Evolutionary conservation across 1,139 yeast species (phyloP).

Genomic region (Martiniozyma asiatica): DNA sequence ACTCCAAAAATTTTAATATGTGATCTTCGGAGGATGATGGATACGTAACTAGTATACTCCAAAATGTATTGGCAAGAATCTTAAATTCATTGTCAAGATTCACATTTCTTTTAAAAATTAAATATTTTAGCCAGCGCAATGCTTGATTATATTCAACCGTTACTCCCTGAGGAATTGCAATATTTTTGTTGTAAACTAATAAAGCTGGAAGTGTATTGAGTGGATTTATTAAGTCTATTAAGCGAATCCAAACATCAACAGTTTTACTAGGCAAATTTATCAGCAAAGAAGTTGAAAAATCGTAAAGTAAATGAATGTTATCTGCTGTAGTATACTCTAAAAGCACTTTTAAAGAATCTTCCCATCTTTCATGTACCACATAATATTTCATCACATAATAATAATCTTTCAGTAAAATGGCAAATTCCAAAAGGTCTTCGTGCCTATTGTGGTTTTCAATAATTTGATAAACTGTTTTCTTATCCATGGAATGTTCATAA

Average conservation of each 20-base stretch:
- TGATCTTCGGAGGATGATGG: constrained; percentile 32
- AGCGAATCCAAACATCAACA: constrained; percentile 67
- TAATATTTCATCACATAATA: constrained; percentile 59
- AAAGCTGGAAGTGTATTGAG: constrained; percentile 65
- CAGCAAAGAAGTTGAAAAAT: constrained; percentile 55
- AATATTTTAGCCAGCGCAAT: constrained; percentile 47
- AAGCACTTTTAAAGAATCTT: constrained; percentile 51
- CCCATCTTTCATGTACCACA: constrained; percentile 62
- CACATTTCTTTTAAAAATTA: constrained; percentile 40
- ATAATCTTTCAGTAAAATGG: constrained; percentile 57
- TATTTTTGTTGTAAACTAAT: constrained; percentile 48
- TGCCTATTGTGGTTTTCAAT: constrained; percentile 54
- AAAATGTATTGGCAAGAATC: constrained; percentile 56
- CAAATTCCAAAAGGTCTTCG: constrained; percentile 53
- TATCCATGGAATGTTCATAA: constrained; percentile 43
- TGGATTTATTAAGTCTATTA: constrained; percentile 34
- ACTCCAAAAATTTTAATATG: constrained; percentile 34
- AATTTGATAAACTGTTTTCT: constrained; percentile 59
- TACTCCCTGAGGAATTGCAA: constrained; percentile 20
- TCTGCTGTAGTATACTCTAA: constrained; percentile 33
- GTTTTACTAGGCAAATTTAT: constrained; percentile 61
- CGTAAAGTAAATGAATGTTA: constrained; percentile 49
- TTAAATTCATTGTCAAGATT: too few relatives aligned
- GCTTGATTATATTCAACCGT: constrained; percentile 44
- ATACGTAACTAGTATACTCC: constrained; percentile 60